A percentile compares a stretch with the other conserved stretches of the same genome.
These are phyloP conservation scores for Fabrea salina DNA, from an alignment of 169 alveolate genomes.

Conservation along the genomic window DNA sequence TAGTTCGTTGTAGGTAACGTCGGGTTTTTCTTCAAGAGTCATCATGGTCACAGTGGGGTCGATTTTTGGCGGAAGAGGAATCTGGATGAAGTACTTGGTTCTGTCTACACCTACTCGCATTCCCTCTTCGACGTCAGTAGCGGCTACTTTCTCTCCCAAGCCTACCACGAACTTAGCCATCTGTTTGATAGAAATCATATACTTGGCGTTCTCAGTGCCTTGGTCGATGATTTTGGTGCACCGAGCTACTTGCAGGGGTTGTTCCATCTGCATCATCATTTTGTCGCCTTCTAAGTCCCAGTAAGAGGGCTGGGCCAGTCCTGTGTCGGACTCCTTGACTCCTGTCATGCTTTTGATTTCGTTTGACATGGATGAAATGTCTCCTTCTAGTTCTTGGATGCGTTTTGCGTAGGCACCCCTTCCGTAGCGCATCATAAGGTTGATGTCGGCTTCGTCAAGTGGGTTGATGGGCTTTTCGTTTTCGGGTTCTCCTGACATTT, in stretches of 20 bases:
- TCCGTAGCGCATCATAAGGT: conserved; percentile 82
- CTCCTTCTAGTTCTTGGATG: conserved; percentile 75
- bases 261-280: conserved; percentile 93
- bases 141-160: conserved; percentile 98
- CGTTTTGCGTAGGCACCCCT: conserved; percentile 85
- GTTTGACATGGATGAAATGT: conserved; percentile 60
- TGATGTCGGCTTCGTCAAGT: conserved; percentile 83
- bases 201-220: conserved; percentile 97
- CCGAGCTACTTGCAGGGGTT: conserved; percentile 97
- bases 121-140: conserved; percentile 99
- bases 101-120: conserved; percentile 99
- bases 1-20: conserved; percentile 98
- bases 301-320: conserved; percentile 96
- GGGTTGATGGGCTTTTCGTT: background rate
- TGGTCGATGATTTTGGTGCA: conserved; percentile 97
- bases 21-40: conserved; percentile 99
- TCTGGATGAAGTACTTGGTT: conserved; percentile 93
- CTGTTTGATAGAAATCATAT: conserved; percentile 93
- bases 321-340: conserved; percentile 99
- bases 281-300: conserved; percentile 98
- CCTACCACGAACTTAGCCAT: conserved; percentile 99
- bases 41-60: conserved; percentile 99
- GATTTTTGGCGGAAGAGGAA: conserved; percentile 98
- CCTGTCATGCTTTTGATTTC: conserved; percentile 84
- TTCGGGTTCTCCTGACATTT: too few species aligned